Percentiles rank a stretch among this genome's conserved stretches.
phyloP scores from a whole-genome alignment of 2,329 filamentous ascomycete genomes.

The Fusarium sp. region DNA sequence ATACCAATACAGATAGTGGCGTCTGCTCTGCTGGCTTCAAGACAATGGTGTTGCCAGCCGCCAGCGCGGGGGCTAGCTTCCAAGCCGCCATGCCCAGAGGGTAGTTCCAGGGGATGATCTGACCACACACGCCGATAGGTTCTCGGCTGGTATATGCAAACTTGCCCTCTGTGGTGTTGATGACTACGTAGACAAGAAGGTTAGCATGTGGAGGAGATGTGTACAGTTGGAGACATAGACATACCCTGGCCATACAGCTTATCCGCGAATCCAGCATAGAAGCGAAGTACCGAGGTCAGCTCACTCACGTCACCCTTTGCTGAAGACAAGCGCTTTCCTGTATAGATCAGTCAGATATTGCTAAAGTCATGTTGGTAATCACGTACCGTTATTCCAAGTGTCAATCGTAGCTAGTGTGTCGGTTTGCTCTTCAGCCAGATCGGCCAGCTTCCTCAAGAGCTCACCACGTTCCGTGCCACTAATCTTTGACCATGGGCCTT shows the following conservation, averaged over 20 bases:
- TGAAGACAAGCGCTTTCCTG: neutral
- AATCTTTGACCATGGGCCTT: neutral
- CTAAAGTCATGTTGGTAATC: no score
- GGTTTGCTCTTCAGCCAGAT: neutral
- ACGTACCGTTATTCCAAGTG: neutral
- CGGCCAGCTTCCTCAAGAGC: constrained; percentile 2
- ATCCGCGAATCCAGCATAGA: neutral
- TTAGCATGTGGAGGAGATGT: neutral
- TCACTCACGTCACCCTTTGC: neutral
- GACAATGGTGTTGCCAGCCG: constrained; percentile 63
- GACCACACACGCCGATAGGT: constrained; percentile 78
- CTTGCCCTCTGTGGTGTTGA: constrained; percentile 69
- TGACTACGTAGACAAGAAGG: neutral
- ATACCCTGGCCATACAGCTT: neutral
- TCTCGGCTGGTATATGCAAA: constrained; percentile 80
- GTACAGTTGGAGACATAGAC: neutral
- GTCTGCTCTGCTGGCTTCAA: constrained; percentile 63
- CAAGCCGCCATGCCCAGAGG: neutral
- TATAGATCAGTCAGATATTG: neutral
- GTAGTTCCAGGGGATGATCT: constrained; percentile 69
- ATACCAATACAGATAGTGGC: constrained; percentile 71
- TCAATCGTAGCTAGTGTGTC: constrained; percentile 61
- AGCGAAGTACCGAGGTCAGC: neutral
- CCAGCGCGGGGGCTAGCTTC: constrained; percentile 6
- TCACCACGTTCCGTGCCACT: neutral